Evolutionary conservation across 1,284 basidiomycete species (phyloP).

Genomic region (Takashimella tepidaria): DNA sequence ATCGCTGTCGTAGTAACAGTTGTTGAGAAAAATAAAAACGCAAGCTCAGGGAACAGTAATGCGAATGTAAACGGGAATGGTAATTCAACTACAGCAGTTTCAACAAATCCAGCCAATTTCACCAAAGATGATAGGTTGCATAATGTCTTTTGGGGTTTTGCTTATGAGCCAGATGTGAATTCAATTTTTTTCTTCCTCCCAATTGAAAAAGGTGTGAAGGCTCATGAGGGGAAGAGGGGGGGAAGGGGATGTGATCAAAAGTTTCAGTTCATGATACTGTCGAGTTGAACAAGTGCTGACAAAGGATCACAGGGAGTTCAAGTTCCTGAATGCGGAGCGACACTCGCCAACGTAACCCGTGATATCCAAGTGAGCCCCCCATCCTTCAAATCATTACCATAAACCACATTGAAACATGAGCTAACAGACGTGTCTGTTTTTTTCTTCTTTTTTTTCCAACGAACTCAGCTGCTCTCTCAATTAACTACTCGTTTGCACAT

Average conservation of each 20-base stretch:
- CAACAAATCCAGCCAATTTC: slow-evolving; percentile 61
- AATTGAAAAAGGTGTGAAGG: too few species aligned
- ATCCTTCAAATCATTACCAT: not conserved
- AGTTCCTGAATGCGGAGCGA: slow-evolving; percentile 47
- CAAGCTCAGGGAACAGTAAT: slow-evolving; percentile 3
- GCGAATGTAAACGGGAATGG: slow-evolving; percentile 6
- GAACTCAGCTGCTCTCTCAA: slow-evolving; percentile 40
- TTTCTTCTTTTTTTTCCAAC: too few species aligned
- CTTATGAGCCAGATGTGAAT: slow-evolving; percentile 61
- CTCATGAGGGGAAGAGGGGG: slow-evolving; percentile 1
- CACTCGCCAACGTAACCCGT: slow-evolving; percentile 48
- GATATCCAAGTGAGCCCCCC: slow-evolving; percentile 44
- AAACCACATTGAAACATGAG: not conserved
- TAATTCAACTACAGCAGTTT: not conserved
- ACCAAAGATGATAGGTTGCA: slow-evolving; percentile 58
- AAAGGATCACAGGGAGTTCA: slow-evolving; percentile 6
- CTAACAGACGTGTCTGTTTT: too few species aligned
- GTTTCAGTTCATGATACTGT: too few species aligned
- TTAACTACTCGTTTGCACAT: slow-evolving; percentile 43
- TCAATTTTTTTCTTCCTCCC: too few species aligned
- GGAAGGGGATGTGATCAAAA: slow-evolving; percentile 1
- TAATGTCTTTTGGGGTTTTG: slow-evolving; percentile 65
- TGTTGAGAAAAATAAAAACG: slow-evolving; percentile 21
- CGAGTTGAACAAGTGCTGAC: slow-evolving; percentile 7
- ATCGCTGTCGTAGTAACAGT: slow-evolving; percentile 26